A percentile compares a stretch with the other conserved stretches of the same genome.
These are phyloP conservation scores for Aureobasidium sp. DNA, from an alignment of 2,329 filamentous ascomycete genomes.

Conservation along the genomic window DNA sequence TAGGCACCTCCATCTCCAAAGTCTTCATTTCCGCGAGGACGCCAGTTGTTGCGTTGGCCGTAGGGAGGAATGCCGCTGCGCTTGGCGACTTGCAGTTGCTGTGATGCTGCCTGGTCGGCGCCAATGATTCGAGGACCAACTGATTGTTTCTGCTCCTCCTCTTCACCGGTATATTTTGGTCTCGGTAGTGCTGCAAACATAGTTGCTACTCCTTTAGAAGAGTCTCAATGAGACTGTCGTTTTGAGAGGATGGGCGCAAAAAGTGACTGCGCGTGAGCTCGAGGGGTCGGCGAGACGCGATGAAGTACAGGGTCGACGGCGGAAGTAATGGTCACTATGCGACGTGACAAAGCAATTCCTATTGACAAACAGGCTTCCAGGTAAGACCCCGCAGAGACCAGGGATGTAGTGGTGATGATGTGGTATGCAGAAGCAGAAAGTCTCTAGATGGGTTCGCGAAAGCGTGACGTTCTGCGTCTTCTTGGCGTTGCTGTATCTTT, in stretches of 20 bases:
- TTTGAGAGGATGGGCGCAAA: not conserved
- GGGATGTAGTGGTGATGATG: not conserved
- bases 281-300: not conserved
- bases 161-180: conserved; percentile 82
- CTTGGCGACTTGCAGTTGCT: conserved; percentile 63
- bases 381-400: not conserved
- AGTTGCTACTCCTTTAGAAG: conserved; percentile 42
- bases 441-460: not conserved
- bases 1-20: conserved; percentile 96
- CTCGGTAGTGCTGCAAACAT: conserved; percentile 66
- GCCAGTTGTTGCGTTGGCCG: conserved; percentile 80
- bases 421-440: conserved; percentile 1
- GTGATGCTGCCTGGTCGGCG: conserved; percentile 70
- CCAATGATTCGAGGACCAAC: conserved; percentile 77
- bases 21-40: conserved; percentile 79
- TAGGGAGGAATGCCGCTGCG: conserved; percentile 73
- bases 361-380: not conserved
- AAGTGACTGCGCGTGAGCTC: not conserved
- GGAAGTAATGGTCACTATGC: not conserved
- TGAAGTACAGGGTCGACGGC: not conserved
- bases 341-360: not conserved
- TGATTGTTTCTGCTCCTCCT: conserved; percentile 72
- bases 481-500: not conserved
- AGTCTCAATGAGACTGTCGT: not conserved
- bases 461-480: not conserved